phyloP scores from a whole-genome alignment of 768 basidiomycete species.

The Amanita inopinata region DNA sequence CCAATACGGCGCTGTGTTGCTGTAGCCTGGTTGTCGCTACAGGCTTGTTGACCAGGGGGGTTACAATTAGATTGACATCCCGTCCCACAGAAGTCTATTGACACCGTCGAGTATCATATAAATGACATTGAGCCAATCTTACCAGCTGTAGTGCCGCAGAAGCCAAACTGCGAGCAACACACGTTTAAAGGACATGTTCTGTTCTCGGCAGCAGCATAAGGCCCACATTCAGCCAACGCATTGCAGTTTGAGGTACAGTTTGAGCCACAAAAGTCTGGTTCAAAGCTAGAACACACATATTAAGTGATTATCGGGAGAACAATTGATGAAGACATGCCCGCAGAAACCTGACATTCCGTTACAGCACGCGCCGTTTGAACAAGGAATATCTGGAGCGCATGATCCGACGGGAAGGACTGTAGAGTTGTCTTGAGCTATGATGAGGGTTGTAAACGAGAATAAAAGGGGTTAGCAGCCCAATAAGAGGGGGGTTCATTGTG shows the following conservation, averaged over 20 bases:
- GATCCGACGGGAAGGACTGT: conserved; percentile 16
- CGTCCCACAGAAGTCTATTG: conserved; percentile 3
- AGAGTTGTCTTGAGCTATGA: conserved; percentile 13
- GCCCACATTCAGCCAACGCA: conserved; percentile 10
- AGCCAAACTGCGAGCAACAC: conserved; percentile 9
- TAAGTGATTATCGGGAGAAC: neutral
- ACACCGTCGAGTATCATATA: conserved; percentile 1
- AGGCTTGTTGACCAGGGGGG: neutral
- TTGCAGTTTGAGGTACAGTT: conserved; percentile 11
- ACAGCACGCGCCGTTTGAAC: conserved; percentile 19
- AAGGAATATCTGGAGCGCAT: conserved; percentile 16
- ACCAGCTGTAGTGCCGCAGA: conserved; percentile 12
- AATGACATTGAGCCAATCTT: conserved; percentile 1
- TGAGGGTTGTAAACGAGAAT: neutral
- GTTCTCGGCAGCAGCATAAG: conserved; percentile 5
- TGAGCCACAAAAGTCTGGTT: conserved; percentile 11
- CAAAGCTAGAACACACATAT: conserved; percentile 8
- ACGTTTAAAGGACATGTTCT: conserved; percentile 10
- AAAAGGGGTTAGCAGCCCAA: neutral
- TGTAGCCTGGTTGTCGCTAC: conserved; percentile 14
- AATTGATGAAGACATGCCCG: conserved; percentile 11
- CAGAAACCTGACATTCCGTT: conserved; percentile 18
- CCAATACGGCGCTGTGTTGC: conserved; percentile 17
- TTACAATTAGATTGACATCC: conserved; percentile 6
- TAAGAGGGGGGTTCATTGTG: neutral